Conservation (phyloP, 108 stramenopile genomes). For the Cyclotella sp. region DNA sequence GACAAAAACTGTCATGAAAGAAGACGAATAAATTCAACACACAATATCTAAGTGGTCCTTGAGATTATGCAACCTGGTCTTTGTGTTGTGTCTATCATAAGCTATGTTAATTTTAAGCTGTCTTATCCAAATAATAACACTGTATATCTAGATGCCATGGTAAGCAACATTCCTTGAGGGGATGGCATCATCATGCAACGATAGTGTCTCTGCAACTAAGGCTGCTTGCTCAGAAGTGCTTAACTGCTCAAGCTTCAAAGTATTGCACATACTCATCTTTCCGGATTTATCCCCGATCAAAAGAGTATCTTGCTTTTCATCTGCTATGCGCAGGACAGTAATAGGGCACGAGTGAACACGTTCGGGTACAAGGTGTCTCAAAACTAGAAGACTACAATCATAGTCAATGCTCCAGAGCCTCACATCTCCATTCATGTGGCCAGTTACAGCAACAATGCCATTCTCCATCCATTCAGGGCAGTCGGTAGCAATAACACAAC, state of each 20-base stretch:
- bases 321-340: slow-evolving; percentile 71
- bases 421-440: slow-evolving; percentile 94
- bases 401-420: slow-evolving; percentile 89
- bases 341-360: slow-evolving; percentile 79
- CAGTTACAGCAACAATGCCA: slow-evolving; percentile 92
- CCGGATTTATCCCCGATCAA: slow-evolving; percentile 90
- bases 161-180: too few relatives aligned
- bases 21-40: too few relatives aligned
- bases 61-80: too few relatives aligned
- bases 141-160: too few relatives aligned
- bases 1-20: too few relatives aligned
- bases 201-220: slow-evolving; percentile 15
- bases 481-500: slow-evolving; percentile 85
- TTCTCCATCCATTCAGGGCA: slow-evolving; percentile 94
- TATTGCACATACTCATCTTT: slow-evolving; percentile 79
- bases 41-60: too few relatives aligned
- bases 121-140: too few relatives aligned
- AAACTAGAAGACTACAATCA: slow-evolving; percentile 51
- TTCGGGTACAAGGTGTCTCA: slow-evolving; percentile 71
- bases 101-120: too few relatives aligned
- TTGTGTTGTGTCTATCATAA: too few relatives aligned
- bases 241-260: slow-evolving; percentile 81
- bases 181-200: slow-evolving; percentile 8
- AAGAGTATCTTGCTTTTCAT: slow-evolving; percentile 80
- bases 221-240: slow-evolving; percentile 52